A percentile compares a stretch with the other conserved stretches of the same genome.
Conservation (phyloP, 163 green algal species). For the Scenedesmus sp. region DNA sequence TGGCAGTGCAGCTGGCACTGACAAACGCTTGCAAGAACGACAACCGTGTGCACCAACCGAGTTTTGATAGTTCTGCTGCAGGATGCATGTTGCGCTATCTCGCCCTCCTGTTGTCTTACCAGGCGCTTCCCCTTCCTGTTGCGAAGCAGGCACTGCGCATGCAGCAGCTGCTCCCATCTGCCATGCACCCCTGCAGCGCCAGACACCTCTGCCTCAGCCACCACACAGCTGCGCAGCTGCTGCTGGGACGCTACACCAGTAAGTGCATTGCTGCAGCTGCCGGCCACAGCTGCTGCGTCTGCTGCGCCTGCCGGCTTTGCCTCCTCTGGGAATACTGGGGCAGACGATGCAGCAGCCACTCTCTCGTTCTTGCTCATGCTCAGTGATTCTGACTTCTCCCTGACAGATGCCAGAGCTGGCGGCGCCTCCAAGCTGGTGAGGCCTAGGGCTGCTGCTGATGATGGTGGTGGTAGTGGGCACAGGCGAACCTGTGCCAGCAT, state of each 20-base stretch:
- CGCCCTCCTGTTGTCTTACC: background rate
- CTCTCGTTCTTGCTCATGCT: background rate
- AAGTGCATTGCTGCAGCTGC: background rate
- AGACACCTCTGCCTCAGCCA: background rate
- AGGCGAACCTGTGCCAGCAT: background rate
- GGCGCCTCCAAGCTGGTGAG: no score
- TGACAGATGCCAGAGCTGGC: background rate
- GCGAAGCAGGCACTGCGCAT: background rate
- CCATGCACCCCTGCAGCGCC: background rate
- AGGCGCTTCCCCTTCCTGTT: background rate
- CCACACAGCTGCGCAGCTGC: background rate
- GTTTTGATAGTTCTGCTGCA: no score
- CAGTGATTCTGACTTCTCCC: background rate
- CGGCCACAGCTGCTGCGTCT: background rate
- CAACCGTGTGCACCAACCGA: no score
- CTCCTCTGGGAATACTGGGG: no score
- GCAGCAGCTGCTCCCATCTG: background rate
- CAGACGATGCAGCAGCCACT: background rate
- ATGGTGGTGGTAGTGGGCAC: background rate
- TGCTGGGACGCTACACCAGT: background rate
- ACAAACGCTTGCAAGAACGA: no score
- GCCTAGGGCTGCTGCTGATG: background rate
- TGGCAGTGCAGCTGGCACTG: no score
- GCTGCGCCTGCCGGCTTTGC: background rate
- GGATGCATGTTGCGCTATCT: no score